phyloP scores from a whole-genome alignment of 129 eudicot genomes.

The Artemisia argyi region DNA sequence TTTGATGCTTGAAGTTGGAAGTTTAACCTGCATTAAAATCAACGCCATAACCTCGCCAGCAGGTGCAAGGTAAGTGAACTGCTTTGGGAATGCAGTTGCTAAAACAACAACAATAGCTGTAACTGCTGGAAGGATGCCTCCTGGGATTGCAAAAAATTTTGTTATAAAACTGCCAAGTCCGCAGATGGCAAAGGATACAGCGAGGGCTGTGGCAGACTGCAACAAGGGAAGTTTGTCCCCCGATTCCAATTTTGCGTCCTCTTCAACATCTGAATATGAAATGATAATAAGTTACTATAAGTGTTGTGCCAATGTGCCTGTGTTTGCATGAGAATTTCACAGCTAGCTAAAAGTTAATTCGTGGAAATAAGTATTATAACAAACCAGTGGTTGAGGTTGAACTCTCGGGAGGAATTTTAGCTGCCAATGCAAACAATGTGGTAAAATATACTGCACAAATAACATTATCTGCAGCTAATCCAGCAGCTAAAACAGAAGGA shows the following conservation, averaged over 20 bases:
- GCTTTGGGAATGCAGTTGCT: slow-evolving; percentile 78
- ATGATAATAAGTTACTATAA: neutral
- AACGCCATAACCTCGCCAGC: slow-evolving; percentile 86
- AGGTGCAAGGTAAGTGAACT: slow-evolving; percentile 77
- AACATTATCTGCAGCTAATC: slow-evolving; percentile 90
- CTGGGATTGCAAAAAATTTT: slow-evolving; percentile 61
- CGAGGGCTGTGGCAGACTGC: slow-evolving; percentile 71
- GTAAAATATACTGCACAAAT: slow-evolving; percentile 85
- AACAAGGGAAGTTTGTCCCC: slow-evolving; percentile 65
- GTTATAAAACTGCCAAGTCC: slow-evolving; percentile 56
- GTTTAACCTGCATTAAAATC: slow-evolving; percentile 84
- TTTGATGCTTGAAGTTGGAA: slow-evolving; percentile 8
- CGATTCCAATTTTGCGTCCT: slow-evolving; percentile 40
- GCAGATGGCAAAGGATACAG: slow-evolving; percentile 75
- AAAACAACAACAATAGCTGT: slow-evolving; percentile 73
- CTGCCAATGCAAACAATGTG: slow-evolving; percentile 80
- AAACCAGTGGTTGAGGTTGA: slow-evolving; percentile 51
- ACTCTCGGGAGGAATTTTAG: slow-evolving; percentile 72
- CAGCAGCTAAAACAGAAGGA: slow-evolving; percentile 82
- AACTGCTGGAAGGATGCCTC: slow-evolving; percentile 85
- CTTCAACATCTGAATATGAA: slow-evolving; percentile 39
- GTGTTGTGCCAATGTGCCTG: no score
- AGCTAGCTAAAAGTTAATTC: neutral
- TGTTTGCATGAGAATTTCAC: no score
- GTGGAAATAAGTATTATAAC: slow-evolving; percentile 27